Percentiles rank a stretch among this genome's conserved stretches.
These are phyloP conservation scores for Cornus florida DNA, from an alignment of 148 eudicot species.

Conservation along the genomic window DNA sequence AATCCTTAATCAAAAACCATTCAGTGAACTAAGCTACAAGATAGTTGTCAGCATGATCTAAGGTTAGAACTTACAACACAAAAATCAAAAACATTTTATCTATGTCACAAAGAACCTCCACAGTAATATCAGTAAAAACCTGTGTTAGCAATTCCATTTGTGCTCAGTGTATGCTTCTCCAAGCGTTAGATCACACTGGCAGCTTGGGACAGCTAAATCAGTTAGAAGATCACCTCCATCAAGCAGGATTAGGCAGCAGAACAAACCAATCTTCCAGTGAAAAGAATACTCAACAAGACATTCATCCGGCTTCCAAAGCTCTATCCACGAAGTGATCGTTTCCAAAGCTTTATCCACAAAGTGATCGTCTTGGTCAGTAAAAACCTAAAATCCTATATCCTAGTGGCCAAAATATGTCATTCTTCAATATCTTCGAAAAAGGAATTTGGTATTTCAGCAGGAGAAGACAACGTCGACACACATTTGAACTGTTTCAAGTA, in stretches of 20 bases:
- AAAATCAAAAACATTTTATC: not conserved
- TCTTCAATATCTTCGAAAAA: conserved; percentile 50
- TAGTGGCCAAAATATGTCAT: conserved; percentile 13
- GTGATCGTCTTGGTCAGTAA: not conserved
- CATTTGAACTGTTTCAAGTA: conserved; percentile 60
- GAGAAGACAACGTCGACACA: conserved; percentile 57
- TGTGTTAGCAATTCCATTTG: not conserved
- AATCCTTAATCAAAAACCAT: not conserved
- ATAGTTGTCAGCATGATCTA: conserved; percentile 2
- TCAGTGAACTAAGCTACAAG: not conserved
- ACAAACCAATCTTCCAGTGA: not conserved
- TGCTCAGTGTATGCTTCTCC: not conserved
- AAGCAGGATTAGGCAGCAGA: not conserved
- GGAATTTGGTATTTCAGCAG: conserved; percentile 51
- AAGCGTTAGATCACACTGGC: not conserved
- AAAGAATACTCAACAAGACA: conserved; percentile 1
- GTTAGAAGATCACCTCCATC: not conserved
- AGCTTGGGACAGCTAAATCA: not conserved
- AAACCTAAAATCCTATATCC: not conserved
- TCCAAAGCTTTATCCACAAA: not conserved
- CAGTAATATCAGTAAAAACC: not conserved
- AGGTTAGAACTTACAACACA: not conserved
- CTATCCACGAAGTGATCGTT: not conserved
- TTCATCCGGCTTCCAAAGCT: conserved; percentile 4
- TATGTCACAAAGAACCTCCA: not conserved